Evolutionary conservation across 2,329 filamentous ascomycete species (phyloP).

Genomic region (Aspergillus awamori): DNA sequence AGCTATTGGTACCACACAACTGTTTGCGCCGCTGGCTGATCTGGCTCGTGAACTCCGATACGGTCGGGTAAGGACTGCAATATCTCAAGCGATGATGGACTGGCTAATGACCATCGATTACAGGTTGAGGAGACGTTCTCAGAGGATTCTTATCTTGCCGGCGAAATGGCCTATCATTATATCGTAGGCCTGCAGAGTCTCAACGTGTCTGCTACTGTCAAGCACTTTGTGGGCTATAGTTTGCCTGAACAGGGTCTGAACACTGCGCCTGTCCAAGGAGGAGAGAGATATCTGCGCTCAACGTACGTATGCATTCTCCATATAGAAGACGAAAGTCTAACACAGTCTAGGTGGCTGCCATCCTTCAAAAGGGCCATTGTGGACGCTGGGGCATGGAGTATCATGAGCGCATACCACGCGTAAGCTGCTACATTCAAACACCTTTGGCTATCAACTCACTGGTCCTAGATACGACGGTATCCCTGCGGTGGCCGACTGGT

Average conservation of each 20-base stretch:
- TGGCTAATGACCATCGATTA: neutral
- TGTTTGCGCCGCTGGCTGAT: constrained; percentile 72
- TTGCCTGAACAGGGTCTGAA: constrained; percentile 73
- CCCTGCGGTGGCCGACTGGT: constrained; percentile 66
- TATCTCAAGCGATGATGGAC: neutral
- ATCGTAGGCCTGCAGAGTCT: constrained; percentile 64
- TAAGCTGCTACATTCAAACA: constrained; percentile 16
- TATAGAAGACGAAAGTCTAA: neutral
- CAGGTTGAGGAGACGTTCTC: constrained; percentile 70
- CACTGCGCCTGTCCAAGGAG: constrained; percentile 61
- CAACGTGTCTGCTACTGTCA: constrained; percentile 71
- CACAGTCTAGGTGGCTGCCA: constrained; percentile 48
- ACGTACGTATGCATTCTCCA: constrained; percentile 52
- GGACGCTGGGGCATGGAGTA: constrained; percentile 66
- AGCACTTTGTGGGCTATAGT: constrained; percentile 73
- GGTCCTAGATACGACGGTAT: constrained; percentile 65
- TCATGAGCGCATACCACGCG: constrained; percentile 76
- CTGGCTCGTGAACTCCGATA: constrained; percentile 71
- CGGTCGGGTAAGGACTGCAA: constrained; percentile 55
- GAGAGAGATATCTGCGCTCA: constrained; percentile 58
- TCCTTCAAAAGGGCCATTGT: constrained; percentile 71
- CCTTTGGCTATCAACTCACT: neutral
- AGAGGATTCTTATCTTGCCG: constrained; percentile 69
- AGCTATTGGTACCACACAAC: constrained; percentile 70
- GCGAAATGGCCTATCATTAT: constrained; percentile 67